These are phyloP conservation scores for Platanus orientalis DNA, from an alignment of 164 flowering plant species.

Conservation along the genomic window DNA sequence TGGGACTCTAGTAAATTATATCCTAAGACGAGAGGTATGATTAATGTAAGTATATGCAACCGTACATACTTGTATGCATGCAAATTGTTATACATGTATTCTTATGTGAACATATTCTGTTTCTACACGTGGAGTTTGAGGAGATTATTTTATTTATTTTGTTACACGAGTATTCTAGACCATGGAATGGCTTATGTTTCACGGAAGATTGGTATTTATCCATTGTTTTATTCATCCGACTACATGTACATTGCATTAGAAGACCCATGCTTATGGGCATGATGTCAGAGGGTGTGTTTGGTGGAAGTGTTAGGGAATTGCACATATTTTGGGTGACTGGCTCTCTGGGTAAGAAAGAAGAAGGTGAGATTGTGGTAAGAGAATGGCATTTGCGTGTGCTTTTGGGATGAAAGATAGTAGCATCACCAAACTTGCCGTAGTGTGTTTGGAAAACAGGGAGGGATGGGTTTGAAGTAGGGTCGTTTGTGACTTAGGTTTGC, in stretches of 20 bases:
- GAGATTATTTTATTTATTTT: background rate
- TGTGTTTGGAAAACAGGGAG: background rate
- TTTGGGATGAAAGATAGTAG: slow-evolving; percentile 1
- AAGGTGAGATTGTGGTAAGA: slow-evolving; percentile 20
- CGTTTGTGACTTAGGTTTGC: slow-evolving; percentile 1
- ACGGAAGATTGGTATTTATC: background rate
- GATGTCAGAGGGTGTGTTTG: slow-evolving; percentile 12
- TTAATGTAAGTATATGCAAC: too few species aligned
- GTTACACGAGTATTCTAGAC: background rate
- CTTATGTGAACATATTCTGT: background rate
- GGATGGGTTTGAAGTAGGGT: slow-evolving; percentile 6
- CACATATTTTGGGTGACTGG: slow-evolving; percentile 4
- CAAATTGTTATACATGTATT: background rate
- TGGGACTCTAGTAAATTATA: too few species aligned
- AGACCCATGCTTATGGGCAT: background rate
- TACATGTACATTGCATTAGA: background rate
- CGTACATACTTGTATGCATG: too few species aligned
- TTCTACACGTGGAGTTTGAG: slow-evolving; percentile 2
- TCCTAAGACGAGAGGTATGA: too few species aligned
- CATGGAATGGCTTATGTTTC: background rate
- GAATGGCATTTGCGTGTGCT: slow-evolving; percentile 23
- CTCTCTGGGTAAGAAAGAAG: slow-evolving; percentile 9
- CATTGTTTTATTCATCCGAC: too few species aligned
- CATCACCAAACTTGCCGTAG: slow-evolving; percentile 19
- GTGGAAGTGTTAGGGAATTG: slow-evolving; percentile 5